These are phyloP conservation scores for Leptographium wingfieldii DNA, from an alignment of 2,329 filamentous ascomycete genomes.

Conservation along the genomic window DNA sequence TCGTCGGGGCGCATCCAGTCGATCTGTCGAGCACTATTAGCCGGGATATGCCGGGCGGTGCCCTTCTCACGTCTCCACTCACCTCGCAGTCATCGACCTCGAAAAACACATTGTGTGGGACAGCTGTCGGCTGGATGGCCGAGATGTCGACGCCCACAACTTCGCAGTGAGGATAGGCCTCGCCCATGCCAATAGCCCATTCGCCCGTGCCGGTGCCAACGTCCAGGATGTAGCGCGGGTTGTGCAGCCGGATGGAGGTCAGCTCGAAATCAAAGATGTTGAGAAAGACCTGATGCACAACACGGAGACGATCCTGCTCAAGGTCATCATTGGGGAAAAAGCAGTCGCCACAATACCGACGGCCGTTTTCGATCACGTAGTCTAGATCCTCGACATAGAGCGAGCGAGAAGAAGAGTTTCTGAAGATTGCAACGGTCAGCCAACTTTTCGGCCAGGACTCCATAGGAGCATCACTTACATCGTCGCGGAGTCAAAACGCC, in stretches of 20 bases:
- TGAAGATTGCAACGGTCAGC: constrained; percentile 4
- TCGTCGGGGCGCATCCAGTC: constrained; percentile 43
- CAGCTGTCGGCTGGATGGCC: constrained; percentile 42
- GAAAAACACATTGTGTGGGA: constrained; percentile 46
- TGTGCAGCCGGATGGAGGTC: constrained; percentile 21
- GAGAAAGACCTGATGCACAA: constrained; percentile 21
- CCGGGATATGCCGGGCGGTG: background rate
- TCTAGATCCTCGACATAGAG: constrained; percentile 25
- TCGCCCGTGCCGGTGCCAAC: constrained; percentile 47
- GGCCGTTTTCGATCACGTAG: constrained; percentile 44
- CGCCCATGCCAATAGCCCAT: constrained; percentile 40
- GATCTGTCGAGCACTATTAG: constrained; percentile 2
- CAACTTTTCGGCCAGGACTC: background rate
- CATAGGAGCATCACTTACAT: constrained; percentile 24
- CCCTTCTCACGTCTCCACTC: background rate
- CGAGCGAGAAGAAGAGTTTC: constrained; percentile 20
- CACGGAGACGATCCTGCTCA: constrained; percentile 28
- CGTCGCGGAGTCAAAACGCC: constrained; percentile 23
- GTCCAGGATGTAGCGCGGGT: constrained; percentile 37
- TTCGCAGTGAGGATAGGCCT: constrained; percentile 39
- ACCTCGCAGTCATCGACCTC: constrained; percentile 45
- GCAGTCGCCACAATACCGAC: constrained; percentile 46
- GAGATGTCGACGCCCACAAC: constrained; percentile 47
- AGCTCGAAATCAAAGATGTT: constrained; percentile 20
- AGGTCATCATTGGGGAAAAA: constrained; percentile 48